Conservation (phyloP, 2,329 filamentous ascomycete species). For the Exophiala phaeomuriformis region DNA sequence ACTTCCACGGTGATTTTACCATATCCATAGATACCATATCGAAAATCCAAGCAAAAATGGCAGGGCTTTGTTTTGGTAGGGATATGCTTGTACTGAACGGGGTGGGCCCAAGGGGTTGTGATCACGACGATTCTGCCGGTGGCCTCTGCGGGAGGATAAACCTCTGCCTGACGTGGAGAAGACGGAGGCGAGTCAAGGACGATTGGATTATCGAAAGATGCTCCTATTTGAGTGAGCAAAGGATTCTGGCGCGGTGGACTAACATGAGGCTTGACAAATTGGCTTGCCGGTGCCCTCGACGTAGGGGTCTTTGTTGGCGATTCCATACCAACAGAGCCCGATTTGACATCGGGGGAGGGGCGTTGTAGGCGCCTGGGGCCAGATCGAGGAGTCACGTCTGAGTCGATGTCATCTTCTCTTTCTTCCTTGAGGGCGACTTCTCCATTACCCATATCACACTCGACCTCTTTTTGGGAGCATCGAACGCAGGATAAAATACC, state of each 20-base stretch:
- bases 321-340: too few relatives aligned
- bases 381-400: background rate
- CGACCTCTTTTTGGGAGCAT: background rate
- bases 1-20: constrained; percentile 15
- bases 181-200: constrained; percentile 8
- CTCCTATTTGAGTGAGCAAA: background rate
- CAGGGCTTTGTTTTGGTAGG: constrained; percentile 9
- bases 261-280: background rate
- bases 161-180: background rate
- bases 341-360: too few relatives aligned
- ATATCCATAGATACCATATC: constrained; percentile 24
- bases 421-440: background rate
- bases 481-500: background rate
- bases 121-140: constrained; percentile 8
- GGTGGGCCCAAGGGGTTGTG: constrained; percentile 24
- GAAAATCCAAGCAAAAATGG: constrained; percentile 25
- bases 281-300: background rate
- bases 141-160: background rate
- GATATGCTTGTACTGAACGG: constrained; percentile 23
- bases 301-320: background rate
- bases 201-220: constrained; percentile 6
- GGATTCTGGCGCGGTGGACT: background rate
- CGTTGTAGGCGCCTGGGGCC: background rate
- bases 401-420: background rate
- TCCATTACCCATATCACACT: background rate